phyloP scores from a whole-genome alignment of 768 basidiomycete genomes.

The Termitomyces sp. region DNA sequence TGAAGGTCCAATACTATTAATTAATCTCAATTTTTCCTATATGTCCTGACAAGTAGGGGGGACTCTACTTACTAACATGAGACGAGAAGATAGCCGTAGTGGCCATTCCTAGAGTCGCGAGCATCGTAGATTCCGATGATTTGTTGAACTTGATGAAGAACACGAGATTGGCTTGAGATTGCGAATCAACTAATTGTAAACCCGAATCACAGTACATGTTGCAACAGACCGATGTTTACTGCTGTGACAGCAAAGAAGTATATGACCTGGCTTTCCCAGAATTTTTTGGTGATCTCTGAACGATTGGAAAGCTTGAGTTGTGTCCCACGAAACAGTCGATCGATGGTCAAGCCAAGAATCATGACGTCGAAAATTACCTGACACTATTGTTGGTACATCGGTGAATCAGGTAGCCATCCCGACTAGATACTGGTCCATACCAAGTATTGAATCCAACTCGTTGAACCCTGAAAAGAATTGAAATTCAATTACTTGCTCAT shows the following conservation, averaged over 20 bases:
- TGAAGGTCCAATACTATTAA: slow-evolving; percentile 13
- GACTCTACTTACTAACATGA: slow-evolving; percentile 13
- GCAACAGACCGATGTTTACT: slow-evolving; percentile 13
- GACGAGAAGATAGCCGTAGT: slow-evolving; percentile 15
- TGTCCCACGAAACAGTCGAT: slow-evolving; percentile 14
- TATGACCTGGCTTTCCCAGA: slow-evolving; percentile 18
- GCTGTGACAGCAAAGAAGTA: slow-evolving; percentile 16
- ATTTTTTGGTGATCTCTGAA: slow-evolving; percentile 15
- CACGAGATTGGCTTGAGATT: slow-evolving; percentile 13
- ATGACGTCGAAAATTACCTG: slow-evolving; percentile 14
- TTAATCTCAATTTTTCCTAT: background rate
- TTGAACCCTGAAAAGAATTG: slow-evolving; percentile 9
- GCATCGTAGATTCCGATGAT: slow-evolving; percentile 15
- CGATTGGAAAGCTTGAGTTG: slow-evolving; percentile 11
- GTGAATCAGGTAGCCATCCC: background rate
- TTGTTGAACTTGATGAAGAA: slow-evolving; percentile 16
- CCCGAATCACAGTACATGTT: background rate
- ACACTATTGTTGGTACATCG: slow-evolving; percentile 5
- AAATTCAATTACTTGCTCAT: background rate
- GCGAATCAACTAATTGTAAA: background rate
- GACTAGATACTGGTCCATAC: background rate
- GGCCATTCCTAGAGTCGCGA: slow-evolving; percentile 17
- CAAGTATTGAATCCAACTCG: slow-evolving; percentile 17
- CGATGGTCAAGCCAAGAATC: slow-evolving; percentile 14
- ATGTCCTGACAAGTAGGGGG: background rate